Evolutionary conservation across 192 early-diverging fungal genomes (phyloP), one percentile per base, ranked within the genome.

Genomic region (Coemansia interrupta): DNA sequence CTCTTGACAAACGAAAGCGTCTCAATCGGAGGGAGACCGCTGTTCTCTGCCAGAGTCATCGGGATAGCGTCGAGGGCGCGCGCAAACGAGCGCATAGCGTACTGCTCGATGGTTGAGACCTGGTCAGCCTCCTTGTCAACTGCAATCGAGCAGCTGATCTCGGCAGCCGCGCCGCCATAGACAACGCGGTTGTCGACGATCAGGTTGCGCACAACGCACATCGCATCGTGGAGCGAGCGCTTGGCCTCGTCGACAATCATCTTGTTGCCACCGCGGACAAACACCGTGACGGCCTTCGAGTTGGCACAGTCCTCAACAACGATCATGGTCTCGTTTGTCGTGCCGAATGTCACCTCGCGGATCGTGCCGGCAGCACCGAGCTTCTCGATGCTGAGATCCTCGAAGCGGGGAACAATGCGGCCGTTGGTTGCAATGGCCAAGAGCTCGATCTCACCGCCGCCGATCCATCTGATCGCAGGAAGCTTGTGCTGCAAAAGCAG

Each of bases 231-330:
- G 42, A 97, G 83, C 57, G 92, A 92, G 40, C 96, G 87, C 81
- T 97, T 94, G 61, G 96, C 96, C 80, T 99, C 96, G 66, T 99
- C 96, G 61, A 99, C 94, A 56, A 99, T 95, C 96, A 97, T 96
- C 84, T 99, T 97, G 85, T 97, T 99, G 63, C 94, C 95, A 58
- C 96, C 96, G 55, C 96, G 89, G 45, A 95, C 90, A 78, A 99
- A 93, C 39, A 97, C 83, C 18, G 96, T 98, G 18, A 98, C 94
- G 11, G 96, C 96, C 60, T 94, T 89, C 22, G 92, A 88, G 83
- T 99, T 99, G 78, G 97, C 94, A 59, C 97, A 99, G 70, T 99
- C 89, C 68, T 99, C 97, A 78, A 99, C 98, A 3, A 99, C 90
- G 44, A 99, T 82, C 97, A 99, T 99, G 60, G 92, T 89, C 68